Conservation (phyloP, 2,329 filamentous ascomycete genomes). For the Phialophora macrospora region DNA sequence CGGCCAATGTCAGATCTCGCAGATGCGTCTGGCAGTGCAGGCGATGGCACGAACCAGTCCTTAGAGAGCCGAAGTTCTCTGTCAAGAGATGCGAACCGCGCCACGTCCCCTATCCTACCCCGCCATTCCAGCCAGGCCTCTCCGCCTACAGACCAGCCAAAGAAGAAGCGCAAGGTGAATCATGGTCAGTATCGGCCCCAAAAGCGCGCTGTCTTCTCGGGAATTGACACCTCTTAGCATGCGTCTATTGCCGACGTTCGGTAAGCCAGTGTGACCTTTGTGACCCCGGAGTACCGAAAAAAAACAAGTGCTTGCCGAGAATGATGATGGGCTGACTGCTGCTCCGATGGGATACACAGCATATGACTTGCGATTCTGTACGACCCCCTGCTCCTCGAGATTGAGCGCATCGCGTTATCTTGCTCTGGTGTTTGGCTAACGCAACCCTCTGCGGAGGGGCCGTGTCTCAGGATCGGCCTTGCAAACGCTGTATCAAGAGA, state of each 20-base stretch:
- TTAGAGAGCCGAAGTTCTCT: conserved; percentile 33
- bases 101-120: conserved; percentile 31
- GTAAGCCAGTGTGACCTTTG: conserved; percentile 59
- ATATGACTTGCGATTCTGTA: conserved; percentile 91
- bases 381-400: conserved; percentile 38
- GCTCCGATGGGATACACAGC: conserved; percentile 61
- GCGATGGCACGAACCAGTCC: conserved; percentile 32
- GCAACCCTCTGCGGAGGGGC: conserved; percentile 45
- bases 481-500: conserved; percentile 95
- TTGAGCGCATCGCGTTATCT: conserved; percentile 36
- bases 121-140: conserved; percentile 35
- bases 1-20: conserved; percentile 39
- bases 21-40: conserved; percentile 35
- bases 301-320: conserved; percentile 38
- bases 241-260: conserved; percentile 87
- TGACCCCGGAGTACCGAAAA: conserved; percentile 24
- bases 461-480: conserved; percentile 79
- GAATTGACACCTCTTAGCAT: conserved; percentile 64
- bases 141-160: conserved; percentile 62
- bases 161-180: conserved; percentile 87
- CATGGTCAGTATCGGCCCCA: conserved; percentile 65
- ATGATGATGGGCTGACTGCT: conserved; percentile 53
- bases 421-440: conserved; percentile 39
- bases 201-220: conserved; percentile 30
- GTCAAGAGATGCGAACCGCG: conserved; percentile 27